A percentile compares a stretch with the other conserved stretches of the same genome.
These are phyloP conservation scores for Umbelopsis sp. DNA, from an alignment of 371 early-diverging fungal species.

Conservation along the genomic window DNA sequence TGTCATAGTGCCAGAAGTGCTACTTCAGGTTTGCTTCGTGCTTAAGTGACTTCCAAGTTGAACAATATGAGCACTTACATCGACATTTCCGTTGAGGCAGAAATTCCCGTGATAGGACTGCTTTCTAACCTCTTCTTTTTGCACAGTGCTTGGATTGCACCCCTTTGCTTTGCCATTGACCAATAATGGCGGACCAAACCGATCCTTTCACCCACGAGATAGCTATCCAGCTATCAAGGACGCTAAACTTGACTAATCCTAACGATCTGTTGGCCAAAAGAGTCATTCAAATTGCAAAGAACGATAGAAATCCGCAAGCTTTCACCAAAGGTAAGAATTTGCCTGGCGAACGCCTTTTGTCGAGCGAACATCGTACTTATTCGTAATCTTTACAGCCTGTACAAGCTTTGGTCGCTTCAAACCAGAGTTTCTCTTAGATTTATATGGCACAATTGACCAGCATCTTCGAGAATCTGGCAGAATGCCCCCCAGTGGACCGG, in stretches of 20 bases:
- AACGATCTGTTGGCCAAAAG: slow-evolving; percentile 62
- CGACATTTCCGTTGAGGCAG: no score
- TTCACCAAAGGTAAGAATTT: slow-evolving; percentile 52
- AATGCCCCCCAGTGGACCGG: not conserved
- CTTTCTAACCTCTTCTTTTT: no score
- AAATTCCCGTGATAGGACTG: no score
- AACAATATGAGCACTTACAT: no score
- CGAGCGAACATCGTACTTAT: not conserved
- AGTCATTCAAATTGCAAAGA: slow-evolving; percentile 63
- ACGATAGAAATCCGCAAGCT: slow-evolving; percentile 51
- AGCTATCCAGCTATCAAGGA: slow-evolving; percentile 63
- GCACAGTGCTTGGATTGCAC: no score
- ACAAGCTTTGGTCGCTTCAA: slow-evolving; percentile 65
- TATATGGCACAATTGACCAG: slow-evolving; percentile 46
- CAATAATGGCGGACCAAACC: slow-evolving; percentile 17
- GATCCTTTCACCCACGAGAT: slow-evolving; percentile 56
- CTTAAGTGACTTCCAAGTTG: no score
- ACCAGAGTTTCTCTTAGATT: slow-evolving; percentile 54
- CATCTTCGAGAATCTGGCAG: slow-evolving; percentile 29
- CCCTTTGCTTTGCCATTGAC: slow-evolving; percentile 1
- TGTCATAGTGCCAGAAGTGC: no score
- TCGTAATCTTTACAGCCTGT: slow-evolving; percentile 43
- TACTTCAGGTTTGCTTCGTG: no score
- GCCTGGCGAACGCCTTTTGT: not conserved
- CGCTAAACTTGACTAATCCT: slow-evolving; percentile 60